phyloP scores from a whole-genome alignment of 306 rosid species.

The Hippophae rhamnoides region DNA sequence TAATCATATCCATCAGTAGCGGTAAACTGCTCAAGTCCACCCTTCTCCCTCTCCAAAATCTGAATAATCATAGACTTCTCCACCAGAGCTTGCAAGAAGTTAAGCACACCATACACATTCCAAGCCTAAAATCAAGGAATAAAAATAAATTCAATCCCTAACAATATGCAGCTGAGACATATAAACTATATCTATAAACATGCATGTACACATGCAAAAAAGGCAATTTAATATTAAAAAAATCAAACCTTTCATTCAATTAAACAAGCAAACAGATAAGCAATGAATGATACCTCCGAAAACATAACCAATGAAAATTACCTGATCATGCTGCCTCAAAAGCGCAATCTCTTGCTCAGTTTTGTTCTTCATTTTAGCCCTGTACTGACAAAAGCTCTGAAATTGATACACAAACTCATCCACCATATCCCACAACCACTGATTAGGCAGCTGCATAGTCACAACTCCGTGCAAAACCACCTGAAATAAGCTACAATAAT shows the following conservation, averaged over 20 bases:
- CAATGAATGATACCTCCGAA: too few species aligned
- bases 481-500: slow-evolving; percentile 82
- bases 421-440: slow-evolving; percentile 99
- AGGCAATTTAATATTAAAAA: too few species aligned
- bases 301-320: neutral
- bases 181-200: neutral
- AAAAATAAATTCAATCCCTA: neutral
- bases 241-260: too few species aligned
- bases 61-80: slow-evolving; percentile 79
- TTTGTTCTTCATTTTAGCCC: slow-evolving; percentile 90
- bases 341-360: slow-evolving; percentile 76
- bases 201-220: too few species aligned
- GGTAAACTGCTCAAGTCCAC: slow-evolving; percentile 78
- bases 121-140: slow-evolving; percentile 51
- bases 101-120: slow-evolving; percentile 89
- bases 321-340: slow-evolving; percentile 72
- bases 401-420: slow-evolving; percentile 97
- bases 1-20: slow-evolving; percentile 88
- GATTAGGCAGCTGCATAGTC: slow-evolving; percentile 92
- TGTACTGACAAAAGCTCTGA: slow-evolving; percentile 89
- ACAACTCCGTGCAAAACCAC: slow-evolving; percentile 91
- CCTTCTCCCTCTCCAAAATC: slow-evolving; percentile 86
- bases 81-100: slow-evolving; percentile 87
- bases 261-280: neutral
- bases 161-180: neutral